These are phyloP conservation scores for Haplosporangium sp. DNA, from an alignment of 371 early-diverging fungal species.

Conservation along the genomic window DNA sequence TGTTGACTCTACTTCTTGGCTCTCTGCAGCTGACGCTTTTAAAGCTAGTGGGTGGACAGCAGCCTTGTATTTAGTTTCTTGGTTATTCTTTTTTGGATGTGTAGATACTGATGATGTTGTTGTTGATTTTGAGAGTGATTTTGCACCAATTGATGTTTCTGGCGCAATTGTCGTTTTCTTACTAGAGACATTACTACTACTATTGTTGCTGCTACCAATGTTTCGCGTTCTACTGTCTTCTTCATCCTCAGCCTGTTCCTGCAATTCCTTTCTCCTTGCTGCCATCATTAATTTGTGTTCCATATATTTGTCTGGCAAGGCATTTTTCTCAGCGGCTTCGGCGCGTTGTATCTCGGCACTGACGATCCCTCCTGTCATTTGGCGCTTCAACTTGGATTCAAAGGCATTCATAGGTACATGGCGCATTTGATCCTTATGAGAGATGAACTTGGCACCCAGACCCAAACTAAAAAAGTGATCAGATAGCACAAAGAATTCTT, in stretches of 20 bases:
- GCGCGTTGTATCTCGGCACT: constrained; percentile 59
- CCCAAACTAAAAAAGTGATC: constrained; percentile 59
- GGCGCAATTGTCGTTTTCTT: constrained; percentile 1
- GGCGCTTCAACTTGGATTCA: constrained; percentile 52
- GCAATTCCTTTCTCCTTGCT: constrained; percentile 45
- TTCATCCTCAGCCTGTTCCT: constrained; percentile 56
- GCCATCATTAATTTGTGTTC: constrained; percentile 52
- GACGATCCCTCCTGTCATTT: constrained; percentile 50
- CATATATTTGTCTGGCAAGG: constrained; percentile 50
- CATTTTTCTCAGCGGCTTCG: constrained; percentile 63
- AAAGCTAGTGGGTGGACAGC: constrained; percentile 39
- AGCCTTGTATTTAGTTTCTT: constrained; percentile 26
- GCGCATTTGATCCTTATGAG: constrained; percentile 68
- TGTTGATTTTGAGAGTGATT: neutral
- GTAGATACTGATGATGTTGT: neutral
- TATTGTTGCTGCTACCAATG: constrained; percentile 6
- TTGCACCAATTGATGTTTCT: neutral
- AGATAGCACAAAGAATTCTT: neutral
- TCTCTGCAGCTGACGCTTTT: constrained; percentile 15
- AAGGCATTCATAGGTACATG: constrained; percentile 56
- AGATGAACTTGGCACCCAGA: constrained; percentile 69
- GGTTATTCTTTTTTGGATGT: constrained; percentile 13
- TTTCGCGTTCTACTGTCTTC: constrained; percentile 62
- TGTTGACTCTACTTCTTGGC: constrained; percentile 14
- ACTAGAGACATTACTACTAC: neutral